Evolutionary conservation across 257 asterid species (phyloP).

Genomic region (Schizonepeta tenuifolia): DNA sequence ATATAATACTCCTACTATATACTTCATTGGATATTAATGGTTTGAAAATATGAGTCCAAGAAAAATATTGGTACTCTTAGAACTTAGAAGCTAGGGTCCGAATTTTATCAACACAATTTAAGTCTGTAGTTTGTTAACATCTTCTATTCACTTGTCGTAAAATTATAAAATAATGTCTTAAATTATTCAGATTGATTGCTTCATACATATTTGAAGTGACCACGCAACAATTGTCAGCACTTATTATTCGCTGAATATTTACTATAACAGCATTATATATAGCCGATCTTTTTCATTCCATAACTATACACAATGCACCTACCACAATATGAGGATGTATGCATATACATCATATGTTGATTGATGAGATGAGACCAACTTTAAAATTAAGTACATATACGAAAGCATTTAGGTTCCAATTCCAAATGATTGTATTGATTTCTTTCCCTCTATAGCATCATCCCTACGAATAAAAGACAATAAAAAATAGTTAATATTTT

Average conservation of each 20-base stretch:
- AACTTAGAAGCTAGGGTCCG: neutral
- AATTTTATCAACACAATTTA: too few species aligned
- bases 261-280: neutral
- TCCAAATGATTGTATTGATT: conserved; percentile 41
- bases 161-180: neutral
- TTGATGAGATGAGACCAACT: neutral
- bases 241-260: neutral
- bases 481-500: neutral
- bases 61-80: neutral
- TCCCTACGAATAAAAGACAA: neutral
- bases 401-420: conserved; percentile 37
- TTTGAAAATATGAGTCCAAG: too few species aligned
- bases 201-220: neutral
- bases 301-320: neutral
- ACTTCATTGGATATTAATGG: too few species aligned
- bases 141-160: too few species aligned
- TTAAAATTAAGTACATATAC: conserved; percentile 16
- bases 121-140: neutral
- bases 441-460: conserved; percentile 16
- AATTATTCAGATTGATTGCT: neutral
- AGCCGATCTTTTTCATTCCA: neutral
- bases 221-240: neutral
- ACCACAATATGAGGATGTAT: conserved; percentile 10
- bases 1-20: too few species aligned
- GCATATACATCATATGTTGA: conserved; percentile 29